Conservation (phyloP, 192 early-diverging fungal species). For the Rhizophagus sp. region DNA sequence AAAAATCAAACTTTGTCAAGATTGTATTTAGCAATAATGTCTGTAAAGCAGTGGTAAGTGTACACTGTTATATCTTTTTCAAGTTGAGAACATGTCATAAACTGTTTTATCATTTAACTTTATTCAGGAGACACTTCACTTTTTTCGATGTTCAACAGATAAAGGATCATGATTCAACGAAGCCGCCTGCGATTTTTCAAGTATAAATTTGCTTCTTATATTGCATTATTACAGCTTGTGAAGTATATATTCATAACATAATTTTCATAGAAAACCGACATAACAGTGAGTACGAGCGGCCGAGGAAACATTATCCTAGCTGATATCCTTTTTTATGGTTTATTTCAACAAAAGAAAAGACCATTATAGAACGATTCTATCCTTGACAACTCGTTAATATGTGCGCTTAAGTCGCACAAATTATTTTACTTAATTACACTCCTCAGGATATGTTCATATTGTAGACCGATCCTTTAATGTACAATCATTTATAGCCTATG, state of each 20-base stretch:
- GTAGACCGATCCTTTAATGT: slow-evolving; percentile 64
- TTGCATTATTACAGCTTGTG: neutral
- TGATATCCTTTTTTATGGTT: slow-evolving; percentile 38
- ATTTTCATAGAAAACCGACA: slow-evolving; percentile 43
- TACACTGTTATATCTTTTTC: neutral
- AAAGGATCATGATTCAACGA: slow-evolving; percentile 55
- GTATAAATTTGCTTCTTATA: slow-evolving; percentile 33
- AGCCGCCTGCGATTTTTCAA: slow-evolving; percentile 60
- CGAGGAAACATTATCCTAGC: slow-evolving; percentile 55
- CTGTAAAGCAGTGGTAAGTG: slow-evolving; percentile 16
- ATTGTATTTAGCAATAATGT: neutral
- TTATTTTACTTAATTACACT: slow-evolving; percentile 34
- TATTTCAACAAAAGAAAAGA: neutral
- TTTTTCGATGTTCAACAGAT: slow-evolving; percentile 72
- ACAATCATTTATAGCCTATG: slow-evolving; percentile 63
- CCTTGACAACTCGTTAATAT: slow-evolving; percentile 5
- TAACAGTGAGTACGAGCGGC: slow-evolving; percentile 48
- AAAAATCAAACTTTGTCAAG: no score
- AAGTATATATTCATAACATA: neutral
- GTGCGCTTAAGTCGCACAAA: neutral
- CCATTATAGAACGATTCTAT: neutral
- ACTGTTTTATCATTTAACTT: neutral
- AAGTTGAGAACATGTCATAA: neutral
- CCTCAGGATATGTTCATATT: slow-evolving; percentile 62
- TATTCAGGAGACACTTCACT: slow-evolving; percentile 65